A percentile compares a stretch with the other conserved stretches of the same genome.
phyloP scores from a whole-genome alignment of 2,329 filamentous ascomycete species.

The Apiospora sp. region DNA sequence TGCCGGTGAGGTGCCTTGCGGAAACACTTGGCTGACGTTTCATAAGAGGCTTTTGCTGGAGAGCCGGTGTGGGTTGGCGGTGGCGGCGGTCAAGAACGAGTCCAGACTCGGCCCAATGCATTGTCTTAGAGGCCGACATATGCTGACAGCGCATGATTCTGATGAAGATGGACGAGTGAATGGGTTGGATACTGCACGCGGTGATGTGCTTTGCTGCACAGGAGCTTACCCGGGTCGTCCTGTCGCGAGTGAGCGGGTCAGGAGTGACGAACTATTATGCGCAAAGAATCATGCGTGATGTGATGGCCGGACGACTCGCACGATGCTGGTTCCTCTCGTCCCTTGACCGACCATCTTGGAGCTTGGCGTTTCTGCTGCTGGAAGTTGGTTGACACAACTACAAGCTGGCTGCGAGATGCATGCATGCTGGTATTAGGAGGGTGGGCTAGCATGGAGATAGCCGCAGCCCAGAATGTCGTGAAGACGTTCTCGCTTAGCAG shows the following conservation, averaged over 20 bases:
- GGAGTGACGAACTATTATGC: slow-evolving; percentile 21
- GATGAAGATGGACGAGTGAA: background rate
- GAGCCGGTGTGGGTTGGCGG: slow-evolving; percentile 17
- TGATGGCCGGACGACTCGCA: slow-evolving; percentile 2
- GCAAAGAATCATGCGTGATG: slow-evolving; percentile 11
- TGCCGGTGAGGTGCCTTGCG: background rate
- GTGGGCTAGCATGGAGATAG: background rate
- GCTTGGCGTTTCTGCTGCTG: slow-evolving; percentile 6
- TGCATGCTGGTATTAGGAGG: background rate
- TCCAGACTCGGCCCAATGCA: slow-evolving; percentile 11
- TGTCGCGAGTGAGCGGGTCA: slow-evolving; percentile 23
- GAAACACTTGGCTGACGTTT: slow-evolving; percentile 22
- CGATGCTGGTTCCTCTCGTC: background rate
- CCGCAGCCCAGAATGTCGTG: background rate
- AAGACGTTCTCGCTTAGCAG: background rate
- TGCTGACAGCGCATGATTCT: slow-evolving; percentile 15
- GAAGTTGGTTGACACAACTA: background rate
- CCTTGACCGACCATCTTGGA: background rate
- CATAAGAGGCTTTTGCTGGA: slow-evolving; percentile 15
- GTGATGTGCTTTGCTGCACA: slow-evolving; percentile 8
- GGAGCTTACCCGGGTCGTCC: slow-evolving; percentile 6
- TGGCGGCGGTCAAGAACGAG: slow-evolving; percentile 17
- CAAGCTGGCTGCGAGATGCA: background rate
- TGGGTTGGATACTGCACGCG: background rate
- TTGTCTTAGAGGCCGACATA: background rate